Evolutionary conservation across 2,329 filamentous ascomycete genomes (phyloP).

Genomic region (Apiospora kogelbergensis): DNA sequence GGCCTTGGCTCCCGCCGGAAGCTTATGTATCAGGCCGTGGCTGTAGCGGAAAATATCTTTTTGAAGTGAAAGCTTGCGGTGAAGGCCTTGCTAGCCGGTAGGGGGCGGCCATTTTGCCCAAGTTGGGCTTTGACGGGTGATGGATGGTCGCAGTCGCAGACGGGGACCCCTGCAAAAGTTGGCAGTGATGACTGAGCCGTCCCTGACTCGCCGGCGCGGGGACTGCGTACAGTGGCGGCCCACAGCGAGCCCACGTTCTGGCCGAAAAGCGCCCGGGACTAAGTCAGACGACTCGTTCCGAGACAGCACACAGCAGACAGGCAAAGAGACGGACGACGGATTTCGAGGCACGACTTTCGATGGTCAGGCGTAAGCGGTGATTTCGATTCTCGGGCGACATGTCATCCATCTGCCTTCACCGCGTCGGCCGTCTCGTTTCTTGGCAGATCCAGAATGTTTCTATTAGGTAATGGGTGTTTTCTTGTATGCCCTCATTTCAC

Average conservation of each 20-base stretch:
- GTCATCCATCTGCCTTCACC: background rate
- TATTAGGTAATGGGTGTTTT: background rate
- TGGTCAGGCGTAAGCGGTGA: background rate
- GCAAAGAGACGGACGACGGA: background rate
- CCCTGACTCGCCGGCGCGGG: conserved; percentile 8
- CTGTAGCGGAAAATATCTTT: background rate
- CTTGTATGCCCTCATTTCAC: too few species aligned
- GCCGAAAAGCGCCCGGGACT: conserved; percentile 15
- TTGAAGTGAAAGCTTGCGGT: background rate
- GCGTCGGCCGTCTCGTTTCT: background rate
- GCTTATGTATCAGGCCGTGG: background rate
- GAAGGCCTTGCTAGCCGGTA: background rate
- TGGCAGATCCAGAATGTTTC: background rate
- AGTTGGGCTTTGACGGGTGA: background rate
- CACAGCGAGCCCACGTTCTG: conserved; percentile 11
- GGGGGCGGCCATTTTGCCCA: background rate
- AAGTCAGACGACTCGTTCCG: conserved; percentile 3
- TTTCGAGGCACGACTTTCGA: background rate
- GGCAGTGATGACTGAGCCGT: background rate
- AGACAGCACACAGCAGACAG: background rate
- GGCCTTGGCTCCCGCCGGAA: background rate
- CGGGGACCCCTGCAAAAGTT: background rate
- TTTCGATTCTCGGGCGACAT: background rate
- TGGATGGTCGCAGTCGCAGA: background rate
- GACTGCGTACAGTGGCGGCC: background rate